These are phyloP conservation scores for Amphicarpaea edgeworthii DNA, from an alignment of 306 rosid species.

Conservation along the genomic window DNA sequence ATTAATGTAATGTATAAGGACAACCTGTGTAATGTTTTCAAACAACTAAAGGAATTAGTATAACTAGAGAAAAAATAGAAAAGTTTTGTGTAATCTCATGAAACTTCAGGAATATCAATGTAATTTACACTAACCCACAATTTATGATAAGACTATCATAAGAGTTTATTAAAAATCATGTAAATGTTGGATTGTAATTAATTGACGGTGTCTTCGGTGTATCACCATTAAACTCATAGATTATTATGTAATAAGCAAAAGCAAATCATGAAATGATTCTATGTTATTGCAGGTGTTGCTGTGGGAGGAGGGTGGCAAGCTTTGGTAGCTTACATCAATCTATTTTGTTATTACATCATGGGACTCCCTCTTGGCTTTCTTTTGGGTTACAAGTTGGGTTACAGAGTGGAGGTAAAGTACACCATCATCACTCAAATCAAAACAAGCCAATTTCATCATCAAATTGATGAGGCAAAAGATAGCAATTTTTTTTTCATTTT, in stretches of 20 bases:
- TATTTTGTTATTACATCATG: conserved; percentile 78
- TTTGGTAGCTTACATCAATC: conserved; percentile 87
- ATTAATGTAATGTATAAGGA: no score
- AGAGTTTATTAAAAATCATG: no score
- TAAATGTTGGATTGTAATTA: no score
- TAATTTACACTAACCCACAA: no score
- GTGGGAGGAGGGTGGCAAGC: conserved; percentile 99
- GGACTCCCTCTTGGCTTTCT: conserved; percentile 92
- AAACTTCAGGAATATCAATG: no score
- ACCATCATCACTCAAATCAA: not conserved
- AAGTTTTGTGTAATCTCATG: no score
- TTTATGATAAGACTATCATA: no score
- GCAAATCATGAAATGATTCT: not conserved
- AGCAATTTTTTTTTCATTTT: not conserved
- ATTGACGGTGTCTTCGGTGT: no score
- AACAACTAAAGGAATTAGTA: no score
- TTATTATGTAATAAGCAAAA: not conserved
- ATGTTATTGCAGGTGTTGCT: conserved; percentile 77
- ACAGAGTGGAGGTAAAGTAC: conserved; percentile 76
- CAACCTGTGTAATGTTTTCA: no score
- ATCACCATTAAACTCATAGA: no score
- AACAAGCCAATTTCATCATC: conserved; percentile 17
- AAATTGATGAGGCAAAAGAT: not conserved
- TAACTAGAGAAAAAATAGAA: no score
- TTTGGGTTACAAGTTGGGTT: conserved; percentile 74